Conservation (phyloP, 2,329 filamentous ascomycete species). For the Ambrosiella cleistominuta region DNA sequence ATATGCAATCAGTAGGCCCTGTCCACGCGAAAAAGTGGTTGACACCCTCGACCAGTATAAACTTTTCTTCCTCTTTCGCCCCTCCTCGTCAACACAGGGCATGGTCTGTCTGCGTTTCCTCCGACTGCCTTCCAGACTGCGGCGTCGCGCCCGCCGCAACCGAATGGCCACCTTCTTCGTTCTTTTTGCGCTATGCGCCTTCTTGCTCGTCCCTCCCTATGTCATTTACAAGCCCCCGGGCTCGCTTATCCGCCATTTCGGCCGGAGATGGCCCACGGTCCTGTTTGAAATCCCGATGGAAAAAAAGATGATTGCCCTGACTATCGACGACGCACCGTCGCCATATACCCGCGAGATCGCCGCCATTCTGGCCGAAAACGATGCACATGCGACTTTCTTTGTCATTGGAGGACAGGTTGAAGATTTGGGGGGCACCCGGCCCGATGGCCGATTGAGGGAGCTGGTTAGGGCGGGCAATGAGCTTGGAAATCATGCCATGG, state of each 20-base stretch:
- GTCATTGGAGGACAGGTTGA: constrained; percentile 64
- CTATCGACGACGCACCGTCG: constrained; percentile 74
- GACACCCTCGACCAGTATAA: not conserved
- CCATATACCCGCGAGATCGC: constrained; percentile 54
- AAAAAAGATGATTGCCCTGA: constrained; percentile 58
- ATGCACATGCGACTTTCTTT: constrained; percentile 70
- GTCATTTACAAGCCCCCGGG: constrained; percentile 64
- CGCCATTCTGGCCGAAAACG: constrained; percentile 43
- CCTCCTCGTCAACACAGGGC: not conserved
- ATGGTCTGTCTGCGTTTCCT: constrained; percentile 29
- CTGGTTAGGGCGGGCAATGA: constrained; percentile 48
- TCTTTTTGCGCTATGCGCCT: constrained; percentile 22
- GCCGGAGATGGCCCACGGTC: constrained; percentile 57
- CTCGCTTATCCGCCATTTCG: constrained; percentile 53
- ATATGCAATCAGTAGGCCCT: too few species aligned
- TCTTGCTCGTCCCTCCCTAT: constrained; percentile 36
- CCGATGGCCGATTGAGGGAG: constrained; percentile 34
- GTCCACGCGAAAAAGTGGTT: too few species aligned
- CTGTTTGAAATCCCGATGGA: constrained; percentile 49
- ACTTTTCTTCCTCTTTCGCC: not conserved
- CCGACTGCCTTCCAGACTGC: constrained; percentile 37
- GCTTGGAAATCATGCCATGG: constrained; percentile 78
- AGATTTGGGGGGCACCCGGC: constrained; percentile 22
- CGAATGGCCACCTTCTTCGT: constrained; percentile 37
- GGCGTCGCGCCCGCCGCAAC: constrained; percentile 38